Percentiles rank a stretch among this genome's conserved stretches.
These are phyloP conservation scores for Epichloe sp. DNA, from an alignment of 2,329 filamentous ascomycete species.

Conservation along the genomic window DNA sequence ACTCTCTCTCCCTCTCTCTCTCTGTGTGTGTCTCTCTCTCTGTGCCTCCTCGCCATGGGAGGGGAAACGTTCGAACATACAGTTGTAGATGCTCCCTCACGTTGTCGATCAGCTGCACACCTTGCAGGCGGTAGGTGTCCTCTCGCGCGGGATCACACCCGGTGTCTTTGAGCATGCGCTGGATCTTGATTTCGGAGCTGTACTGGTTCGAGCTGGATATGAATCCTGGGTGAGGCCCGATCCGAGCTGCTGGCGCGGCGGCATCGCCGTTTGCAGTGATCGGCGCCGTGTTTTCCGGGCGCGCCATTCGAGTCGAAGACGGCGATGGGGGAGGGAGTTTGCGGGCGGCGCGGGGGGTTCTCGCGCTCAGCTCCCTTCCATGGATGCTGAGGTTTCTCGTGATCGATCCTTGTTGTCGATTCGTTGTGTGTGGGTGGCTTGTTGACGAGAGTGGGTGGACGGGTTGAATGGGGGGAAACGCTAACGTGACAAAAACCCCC, in stretches of 20 bases:
- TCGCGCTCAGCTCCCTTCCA: too few species aligned
- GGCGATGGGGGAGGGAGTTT: neutral
- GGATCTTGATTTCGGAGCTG: conserved; percentile 68
- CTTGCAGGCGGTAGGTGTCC: conserved; percentile 68
- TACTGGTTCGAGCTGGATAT: conserved; percentile 51
- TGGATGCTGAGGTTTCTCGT: too few species aligned
- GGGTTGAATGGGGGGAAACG: too few species aligned
- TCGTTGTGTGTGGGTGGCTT: too few species aligned
- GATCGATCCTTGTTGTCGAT: too few species aligned
- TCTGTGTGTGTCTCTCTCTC: neutral
- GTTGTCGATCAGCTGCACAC: conserved; percentile 78
- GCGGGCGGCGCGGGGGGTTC: too few species aligned
- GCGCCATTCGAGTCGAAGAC: conserved; percentile 3
- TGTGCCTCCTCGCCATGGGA: neutral
- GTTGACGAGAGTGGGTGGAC: too few species aligned
- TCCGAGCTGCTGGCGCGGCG: neutral
- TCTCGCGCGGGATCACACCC: conserved; percentile 67
- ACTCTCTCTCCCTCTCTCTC: neutral
- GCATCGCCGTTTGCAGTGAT: conserved; percentile 7
- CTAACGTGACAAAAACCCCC: too few species aligned
- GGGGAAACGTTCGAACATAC: conserved; percentile 31
- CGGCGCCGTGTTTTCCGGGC: neutral
- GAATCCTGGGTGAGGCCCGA: conserved; percentile 33
- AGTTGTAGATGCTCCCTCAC: conserved; percentile 67
- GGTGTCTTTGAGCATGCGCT: conserved; percentile 55